A percentile compares a stretch with the other conserved stretches of the same genome.
Evolutionary conservation across 108 stramenopile genomes (phyloP).

Genomic region (Pseudonitzschia pungens): DNA sequence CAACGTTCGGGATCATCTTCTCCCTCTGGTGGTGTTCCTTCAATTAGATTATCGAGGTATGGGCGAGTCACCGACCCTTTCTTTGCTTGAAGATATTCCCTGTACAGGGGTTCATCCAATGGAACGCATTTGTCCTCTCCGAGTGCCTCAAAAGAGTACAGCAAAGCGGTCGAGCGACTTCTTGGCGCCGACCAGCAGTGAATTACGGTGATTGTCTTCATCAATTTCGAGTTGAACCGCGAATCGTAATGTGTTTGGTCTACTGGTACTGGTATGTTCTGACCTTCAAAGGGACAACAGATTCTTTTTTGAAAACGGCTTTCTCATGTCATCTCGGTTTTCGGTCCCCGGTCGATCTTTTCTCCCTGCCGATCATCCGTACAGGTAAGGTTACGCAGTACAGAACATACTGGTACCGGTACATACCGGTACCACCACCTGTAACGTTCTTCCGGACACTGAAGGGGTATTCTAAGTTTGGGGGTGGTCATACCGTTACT

Average conservation of each 20-base stretch:
- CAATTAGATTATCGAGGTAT: constrained; percentile 62
- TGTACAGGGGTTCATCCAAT: constrained; percentile 82
- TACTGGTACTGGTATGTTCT: too few relatives aligned
- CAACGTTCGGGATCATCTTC: constrained; percentile 37
- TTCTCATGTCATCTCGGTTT: too few relatives aligned
- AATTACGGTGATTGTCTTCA: constrained; percentile 60
- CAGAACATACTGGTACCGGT: too few relatives aligned
- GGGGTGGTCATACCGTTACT: too few relatives aligned
- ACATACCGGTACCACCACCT: too few relatives aligned
- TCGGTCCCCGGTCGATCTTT: too few relatives aligned
- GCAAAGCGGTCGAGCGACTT: constrained; percentile 85
- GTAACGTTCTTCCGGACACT: too few relatives aligned
- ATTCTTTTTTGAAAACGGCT: too few relatives aligned
- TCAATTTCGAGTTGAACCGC: constrained; percentile 3
- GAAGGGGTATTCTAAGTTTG: too few relatives aligned
- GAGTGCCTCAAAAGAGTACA: constrained; percentile 87
- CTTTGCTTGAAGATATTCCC: constrained; percentile 68
- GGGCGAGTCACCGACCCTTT: constrained; percentile 60
- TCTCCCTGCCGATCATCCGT: too few relatives aligned
- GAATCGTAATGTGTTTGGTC: background rate
- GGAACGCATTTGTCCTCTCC: constrained; percentile 60
- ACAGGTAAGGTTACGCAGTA: too few relatives aligned
- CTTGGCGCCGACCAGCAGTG: constrained; percentile 94
- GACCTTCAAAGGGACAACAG: too few relatives aligned
- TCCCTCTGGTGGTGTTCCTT: constrained; percentile 47